Conservation (phyloP, 1,139 yeast genomes). For the Suhomyces coccinellae region DNA sequence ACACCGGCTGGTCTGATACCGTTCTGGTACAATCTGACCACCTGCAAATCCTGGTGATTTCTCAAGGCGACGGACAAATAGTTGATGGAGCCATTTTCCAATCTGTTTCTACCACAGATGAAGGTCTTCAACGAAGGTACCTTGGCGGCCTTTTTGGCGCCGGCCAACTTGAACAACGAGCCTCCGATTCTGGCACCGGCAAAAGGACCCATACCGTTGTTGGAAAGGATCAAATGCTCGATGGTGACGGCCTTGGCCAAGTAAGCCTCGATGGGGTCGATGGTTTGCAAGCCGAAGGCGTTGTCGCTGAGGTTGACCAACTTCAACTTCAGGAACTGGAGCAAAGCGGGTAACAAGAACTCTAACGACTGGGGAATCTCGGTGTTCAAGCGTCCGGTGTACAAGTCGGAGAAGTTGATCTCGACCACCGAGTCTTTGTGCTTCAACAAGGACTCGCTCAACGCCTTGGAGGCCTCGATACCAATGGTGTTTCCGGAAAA, state of each 20-base stretch:
- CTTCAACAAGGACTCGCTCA: conserved; percentile 60
- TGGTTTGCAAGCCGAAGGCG: conserved; percentile 95
- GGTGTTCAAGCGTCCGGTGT: conserved; percentile 90
- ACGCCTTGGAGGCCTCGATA: conserved; percentile 75
- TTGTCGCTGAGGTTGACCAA: conserved; percentile 88
- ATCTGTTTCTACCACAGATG: conserved; percentile 93
- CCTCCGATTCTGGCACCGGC: conserved; percentile 94
- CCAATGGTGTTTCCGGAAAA: conserved; percentile 94
- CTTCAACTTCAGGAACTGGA: conserved; percentile 64
- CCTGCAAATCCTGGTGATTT: conserved; percentile 71
- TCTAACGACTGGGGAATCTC: conserved; percentile 88
- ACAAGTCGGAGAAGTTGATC: conserved; percentile 84
- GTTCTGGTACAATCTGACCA: conserved; percentile 84
- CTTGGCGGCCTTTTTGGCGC: conserved; percentile 52
- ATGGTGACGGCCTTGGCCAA: conserved; percentile 74
- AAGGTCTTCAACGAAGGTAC: conserved; percentile 67
- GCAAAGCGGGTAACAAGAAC: conserved; percentile 68
- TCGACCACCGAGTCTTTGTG: conserved; percentile 55
- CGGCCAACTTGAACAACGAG: conserved; percentile 73
- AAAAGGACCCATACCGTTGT: conserved; percentile 97
- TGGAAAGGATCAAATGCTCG: conserved; percentile 83
- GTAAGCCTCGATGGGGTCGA: conserved; percentile 81
- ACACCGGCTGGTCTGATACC: conserved; percentile 96
- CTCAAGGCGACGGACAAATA: conserved; percentile 75
- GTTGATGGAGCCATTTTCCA: conserved; percentile 89